These are phyloP conservation scores for Mycena latifolia DNA, from an alignment of 768 basidiomycete species.

Conservation along the genomic window DNA sequence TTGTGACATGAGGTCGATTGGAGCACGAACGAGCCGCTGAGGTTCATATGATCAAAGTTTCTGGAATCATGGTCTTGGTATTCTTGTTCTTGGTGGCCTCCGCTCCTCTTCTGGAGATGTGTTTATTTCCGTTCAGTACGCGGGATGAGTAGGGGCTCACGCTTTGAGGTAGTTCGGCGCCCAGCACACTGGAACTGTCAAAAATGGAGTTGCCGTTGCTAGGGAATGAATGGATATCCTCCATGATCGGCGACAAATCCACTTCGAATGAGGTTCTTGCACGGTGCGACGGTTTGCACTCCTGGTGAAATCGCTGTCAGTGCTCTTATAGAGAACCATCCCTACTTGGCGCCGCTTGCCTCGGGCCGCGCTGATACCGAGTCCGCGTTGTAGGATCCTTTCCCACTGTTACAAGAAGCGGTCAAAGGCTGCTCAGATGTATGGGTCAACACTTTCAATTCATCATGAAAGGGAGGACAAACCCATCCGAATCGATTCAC, in stretches of 20 bases:
- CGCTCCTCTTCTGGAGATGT: constrained; percentile 6
- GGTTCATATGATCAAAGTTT: constrained; percentile 38
- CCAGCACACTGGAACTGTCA: constrained; percentile 36
- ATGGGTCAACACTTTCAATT: not conserved
- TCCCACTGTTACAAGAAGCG: constrained; percentile 26
- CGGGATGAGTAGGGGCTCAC: constrained; percentile 12
- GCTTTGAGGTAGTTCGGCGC: constrained; percentile 8
- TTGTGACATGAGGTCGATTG: constrained; percentile 33
- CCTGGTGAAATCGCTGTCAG: constrained; percentile 1
- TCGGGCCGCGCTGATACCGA: constrained; percentile 24
- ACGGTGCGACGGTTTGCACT: constrained; percentile 15
- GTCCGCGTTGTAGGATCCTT: constrained; percentile 6
- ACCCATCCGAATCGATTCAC: constrained; percentile 38
- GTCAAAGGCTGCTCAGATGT: constrained; percentile 12
- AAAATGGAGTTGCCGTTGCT: constrained; percentile 32
- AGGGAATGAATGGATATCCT: constrained; percentile 44
- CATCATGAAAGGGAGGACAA: not conserved
- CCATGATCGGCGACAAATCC: constrained; percentile 52
- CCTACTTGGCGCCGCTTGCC: not conserved
- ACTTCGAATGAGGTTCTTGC: constrained; percentile 41
- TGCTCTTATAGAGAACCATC: not conserved
- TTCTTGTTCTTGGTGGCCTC: constrained; percentile 12
- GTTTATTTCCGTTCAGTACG: not conserved
- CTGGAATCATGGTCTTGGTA: constrained; percentile 30
- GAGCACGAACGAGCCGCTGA: constrained; percentile 35